Evolutionary conservation across 164 flowering plant genomes (phyloP), one percentile per base, ranked within the genome.

Genomic region (grape (Vitis vinifera)): DNA sequence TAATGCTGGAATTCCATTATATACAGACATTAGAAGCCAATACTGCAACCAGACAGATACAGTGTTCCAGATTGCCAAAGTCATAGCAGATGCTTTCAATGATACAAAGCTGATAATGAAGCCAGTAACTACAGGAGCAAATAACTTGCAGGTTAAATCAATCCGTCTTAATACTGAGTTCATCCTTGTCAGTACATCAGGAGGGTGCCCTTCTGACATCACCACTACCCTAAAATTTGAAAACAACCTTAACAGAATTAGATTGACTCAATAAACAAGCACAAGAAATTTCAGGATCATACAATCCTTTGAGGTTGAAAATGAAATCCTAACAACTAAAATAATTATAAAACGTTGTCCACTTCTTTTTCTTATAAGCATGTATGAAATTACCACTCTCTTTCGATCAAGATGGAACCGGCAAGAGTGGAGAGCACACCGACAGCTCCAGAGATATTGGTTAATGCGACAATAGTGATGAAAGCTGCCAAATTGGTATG

Each of bases 401-500:
- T 85, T 83, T 93, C 97, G 19, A 93, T 77, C 79, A 94, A 76
- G 67, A 94, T 92, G 62, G 95, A 85, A 17, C 98, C 97, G 4
- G 93, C 93, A 71, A 94, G 92, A 71, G 88, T 85, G 58, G 98
- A 87, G 62, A 94, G 94, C 50, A 84, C 89, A 55, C 83, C 94
- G 75, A 91, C 67, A 48, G 97, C 97, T 79, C 97, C 98, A 16
- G 89, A 82, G 51, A 94, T 15, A 73, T 92, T 89, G 19, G 89
- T 87, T 62, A 88, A 53, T 47, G 76, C 16, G 10, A 92, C 77
- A 49, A 94, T 87, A 6, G 74, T 69, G 31, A 83, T 67, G 78
- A 91, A 94, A 11, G 75, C 71, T 14, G 65, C 12, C 55, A 79
- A 76, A 64, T 82, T 69, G 8, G 82, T 68, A 16, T 66, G 63